Base-by-base conservation (phyloP, 2,329 filamentous ascomycete genomes). In the Sarocladiaceae sp. region DNA sequence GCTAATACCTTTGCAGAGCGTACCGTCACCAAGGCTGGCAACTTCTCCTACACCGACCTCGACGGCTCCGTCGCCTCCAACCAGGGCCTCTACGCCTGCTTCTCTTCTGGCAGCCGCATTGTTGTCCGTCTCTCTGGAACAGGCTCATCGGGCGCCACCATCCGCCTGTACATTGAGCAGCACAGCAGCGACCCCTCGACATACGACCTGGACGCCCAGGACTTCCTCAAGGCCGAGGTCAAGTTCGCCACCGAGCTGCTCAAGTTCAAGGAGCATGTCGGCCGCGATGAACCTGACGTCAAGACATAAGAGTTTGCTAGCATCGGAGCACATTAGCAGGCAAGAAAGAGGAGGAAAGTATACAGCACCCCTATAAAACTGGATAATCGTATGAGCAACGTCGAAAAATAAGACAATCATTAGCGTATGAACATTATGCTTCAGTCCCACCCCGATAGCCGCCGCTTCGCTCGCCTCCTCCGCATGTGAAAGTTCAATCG, bases 31-130 rank as follows among this genome's bases (percentile, higher is more conserved):
- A 87, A 94, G 57, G 91, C 90, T 6, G 93, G 90, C 53, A 90
- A 98, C 76, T 98, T 98, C 68, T 88, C 88, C 24, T 98, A 98
- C 78, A 97, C 88, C 7, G 93, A 98, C 61, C 82, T 98, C n/a
- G 93, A 98, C 59, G 93, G 91, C 50, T 95, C 88, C 53, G 88
- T 97, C 45, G 85, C 88, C 59, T 88, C 89, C 63, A 94, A 96
- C 74, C 93, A 98, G 72, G 93, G 93, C 53, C 82, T 98, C 55
- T 98, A 87, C 62, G 86, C 90, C 63, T 86, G 87, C 66, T 97
- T 97, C 68, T 88, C 89, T 45, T 90, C 94, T 47, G 91, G 91
- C 50, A 95, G 88, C 70, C 85, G 93, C 54, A 91, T 97, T 49
- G 89, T 98, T 43, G 89, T 97, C 47, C 86, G 93, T 57, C 75